Evolutionary conservation across 2,329 filamentous ascomycete genomes (phyloP), one percentile per base, ranked within the genome.

Genomic region (Penicillium sp.): DNA sequence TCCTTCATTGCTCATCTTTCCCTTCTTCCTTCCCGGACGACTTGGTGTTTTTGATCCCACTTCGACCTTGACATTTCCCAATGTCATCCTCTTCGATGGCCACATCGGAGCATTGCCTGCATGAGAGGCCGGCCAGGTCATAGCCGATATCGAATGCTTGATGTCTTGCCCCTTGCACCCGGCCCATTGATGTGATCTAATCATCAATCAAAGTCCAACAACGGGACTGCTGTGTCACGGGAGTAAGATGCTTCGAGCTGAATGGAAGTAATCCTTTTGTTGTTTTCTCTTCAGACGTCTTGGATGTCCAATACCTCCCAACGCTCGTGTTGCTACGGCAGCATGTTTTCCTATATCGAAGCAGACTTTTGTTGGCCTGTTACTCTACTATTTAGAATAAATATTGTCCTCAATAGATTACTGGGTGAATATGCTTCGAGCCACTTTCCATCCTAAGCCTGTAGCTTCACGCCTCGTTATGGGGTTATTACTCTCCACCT

Each of bases 11-110:
- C 41, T 25, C 34, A 25, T 11, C 25, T 47, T 18, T 11, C 25
- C 45, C 14, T 33, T n/a, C 49, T 37, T 41, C 16, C 36, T 25
- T 8, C 30, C 44, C 48, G 46, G 56, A 54, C 56, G 58, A 42
- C 46, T 54, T 59, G 54, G 49, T 57, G 41, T 46, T 55, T 46
- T 45, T 34, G 31, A 45, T 42, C 25, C 35, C 30, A 41, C 22
- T 44, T 41, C 33, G 30, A 27, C 13, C 4, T 41, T 44, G 31
- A 14, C 18, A 25, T 34, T 30, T 22, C 14, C 13, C 13, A 31
- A 39, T 36, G 29, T 36, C 36, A 33, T 18, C n/a, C 5, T 38
- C 29, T 18, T 34, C 14, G 13, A 39, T 28, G 39, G 25, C 46
- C 19, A 4, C 19, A 31, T 37, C 18, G 36, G n/a, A 45, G 25